A percentile compares a stretch with the other conserved stretches of the same genome.
These are phyloP conservation scores for Penicillium crystallinum DNA, from an alignment of 495 filamentous ascomycete genomes.

Conservation along the genomic window DNA sequence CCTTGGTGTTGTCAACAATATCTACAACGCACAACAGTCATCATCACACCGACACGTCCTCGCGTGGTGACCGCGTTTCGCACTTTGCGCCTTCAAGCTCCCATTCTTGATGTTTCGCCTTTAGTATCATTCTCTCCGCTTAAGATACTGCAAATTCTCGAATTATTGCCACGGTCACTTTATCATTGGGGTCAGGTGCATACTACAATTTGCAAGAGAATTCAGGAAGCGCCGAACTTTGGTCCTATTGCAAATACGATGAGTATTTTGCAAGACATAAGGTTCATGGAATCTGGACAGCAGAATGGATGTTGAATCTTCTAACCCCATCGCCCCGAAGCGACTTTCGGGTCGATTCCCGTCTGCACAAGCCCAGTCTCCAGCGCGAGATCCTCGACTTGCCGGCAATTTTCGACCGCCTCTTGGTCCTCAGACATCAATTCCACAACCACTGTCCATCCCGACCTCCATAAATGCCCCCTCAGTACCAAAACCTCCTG, in stretches of 20 bases:
- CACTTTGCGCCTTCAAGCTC: background rate
- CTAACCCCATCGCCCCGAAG: background rate
- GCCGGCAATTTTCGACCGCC: background rate
- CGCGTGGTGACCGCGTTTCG: background rate
- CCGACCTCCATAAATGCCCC: background rate
- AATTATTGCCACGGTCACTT: background rate
- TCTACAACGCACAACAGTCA: background rate
- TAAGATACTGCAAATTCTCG: background rate
- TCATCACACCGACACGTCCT: background rate
- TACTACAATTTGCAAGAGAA: background rate
- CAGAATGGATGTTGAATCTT: background rate
- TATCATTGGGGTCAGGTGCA: background rate
- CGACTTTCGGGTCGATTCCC: background rate
- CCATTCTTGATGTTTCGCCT: background rate
- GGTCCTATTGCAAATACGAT: background rate
- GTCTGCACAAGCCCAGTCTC: background rate
- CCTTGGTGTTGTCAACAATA: background rate
- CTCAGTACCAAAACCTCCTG: background rate
- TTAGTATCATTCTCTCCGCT: background rate
- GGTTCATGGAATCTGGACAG: background rate
- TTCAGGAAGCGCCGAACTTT: background rate
- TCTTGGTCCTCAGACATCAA: background rate
- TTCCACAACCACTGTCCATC: background rate
- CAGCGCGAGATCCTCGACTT: conserved; percentile 1
- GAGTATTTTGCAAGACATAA: background rate